Conservation (phyloP, 257 asterid species). For the Nicotiana sylvestris region DNA sequence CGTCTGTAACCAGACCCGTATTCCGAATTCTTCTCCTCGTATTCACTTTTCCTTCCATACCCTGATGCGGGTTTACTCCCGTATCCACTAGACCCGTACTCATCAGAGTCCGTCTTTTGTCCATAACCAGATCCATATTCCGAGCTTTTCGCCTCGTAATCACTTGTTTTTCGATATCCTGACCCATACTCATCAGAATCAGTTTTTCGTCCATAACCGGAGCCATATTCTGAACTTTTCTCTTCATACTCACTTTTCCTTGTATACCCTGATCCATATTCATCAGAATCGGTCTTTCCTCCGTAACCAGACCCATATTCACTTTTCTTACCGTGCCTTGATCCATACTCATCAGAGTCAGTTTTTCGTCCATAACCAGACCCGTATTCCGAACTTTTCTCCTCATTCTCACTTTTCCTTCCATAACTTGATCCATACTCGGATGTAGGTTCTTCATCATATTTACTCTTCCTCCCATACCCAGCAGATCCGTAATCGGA, state of each 20-base stretch:
- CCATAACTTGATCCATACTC: constrained; percentile 33
- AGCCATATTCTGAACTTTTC: constrained; percentile 21
- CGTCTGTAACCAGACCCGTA: background rate
- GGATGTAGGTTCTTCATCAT: constrained; percentile 11
- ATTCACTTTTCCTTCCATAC: background rate
- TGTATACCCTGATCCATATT: background rate
- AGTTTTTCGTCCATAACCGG: background rate
- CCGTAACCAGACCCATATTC: constrained; percentile 19
- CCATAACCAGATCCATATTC: constrained; percentile 11
- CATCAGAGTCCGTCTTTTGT: background rate
- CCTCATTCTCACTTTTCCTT: constrained; percentile 23
- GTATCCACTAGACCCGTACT: background rate
- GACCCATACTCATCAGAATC: constrained; percentile 1
- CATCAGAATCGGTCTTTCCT: background rate
- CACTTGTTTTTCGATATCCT: background rate
- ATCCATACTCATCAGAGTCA: constrained; percentile 9
- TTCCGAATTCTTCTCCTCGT: background rate
- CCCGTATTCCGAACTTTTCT: constrained; percentile 16
- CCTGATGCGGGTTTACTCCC: background rate
- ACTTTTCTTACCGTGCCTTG: constrained; percentile 20
- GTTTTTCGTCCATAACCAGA: constrained; percentile 25
- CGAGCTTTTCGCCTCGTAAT: background rate
- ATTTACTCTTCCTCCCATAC: constrained; percentile 18
- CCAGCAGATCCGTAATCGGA: constrained; percentile 20
- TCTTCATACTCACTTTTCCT: constrained; percentile 13